These are phyloP conservation scores for Nicotiana paniculata DNA, from an alignment of 257 asterid genomes.

Conservation along the genomic window DNA sequence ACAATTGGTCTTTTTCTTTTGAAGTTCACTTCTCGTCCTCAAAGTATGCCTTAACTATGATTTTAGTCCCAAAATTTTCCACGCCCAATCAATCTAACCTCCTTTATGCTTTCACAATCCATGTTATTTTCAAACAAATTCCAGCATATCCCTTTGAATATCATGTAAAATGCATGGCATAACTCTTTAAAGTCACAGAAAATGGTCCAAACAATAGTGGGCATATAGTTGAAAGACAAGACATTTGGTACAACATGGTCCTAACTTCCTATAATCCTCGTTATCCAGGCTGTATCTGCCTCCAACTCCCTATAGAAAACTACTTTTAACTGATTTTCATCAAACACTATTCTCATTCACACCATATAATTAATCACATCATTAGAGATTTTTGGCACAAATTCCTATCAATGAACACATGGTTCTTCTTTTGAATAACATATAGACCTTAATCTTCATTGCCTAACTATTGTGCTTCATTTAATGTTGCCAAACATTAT, in stretches of 20 bases:
- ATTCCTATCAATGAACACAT: background rate
- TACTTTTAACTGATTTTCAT: background rate
- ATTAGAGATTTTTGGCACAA: background rate
- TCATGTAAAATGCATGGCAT: background rate
- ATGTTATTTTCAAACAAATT: background rate
- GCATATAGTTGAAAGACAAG: slow-evolving; percentile 2
- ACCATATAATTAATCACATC: background rate
- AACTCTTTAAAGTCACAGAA: slow-evolving; percentile 4
- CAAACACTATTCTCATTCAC: background rate
- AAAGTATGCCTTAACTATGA: too few relatives aligned
- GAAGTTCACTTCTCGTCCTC: too few relatives aligned
- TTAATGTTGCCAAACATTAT: background rate
- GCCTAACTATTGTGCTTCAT: background rate
- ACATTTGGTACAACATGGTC: background rate
- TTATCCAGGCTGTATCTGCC: slow-evolving; percentile 4
- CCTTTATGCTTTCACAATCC: too few relatives aligned
- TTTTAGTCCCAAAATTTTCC: too few relatives aligned
- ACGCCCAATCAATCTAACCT: too few relatives aligned
- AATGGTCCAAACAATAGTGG: background rate
- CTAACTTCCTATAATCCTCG: background rate
- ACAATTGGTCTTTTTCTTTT: too few relatives aligned
- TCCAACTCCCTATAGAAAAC: background rate
- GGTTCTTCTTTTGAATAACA: background rate
- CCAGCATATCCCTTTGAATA: background rate
- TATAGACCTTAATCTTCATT: background rate